Percentiles rank a stretch among this genome's conserved stretches.
Conservation (phyloP, 148 eudicot species). For the Polygonum aviculare region DNA sequence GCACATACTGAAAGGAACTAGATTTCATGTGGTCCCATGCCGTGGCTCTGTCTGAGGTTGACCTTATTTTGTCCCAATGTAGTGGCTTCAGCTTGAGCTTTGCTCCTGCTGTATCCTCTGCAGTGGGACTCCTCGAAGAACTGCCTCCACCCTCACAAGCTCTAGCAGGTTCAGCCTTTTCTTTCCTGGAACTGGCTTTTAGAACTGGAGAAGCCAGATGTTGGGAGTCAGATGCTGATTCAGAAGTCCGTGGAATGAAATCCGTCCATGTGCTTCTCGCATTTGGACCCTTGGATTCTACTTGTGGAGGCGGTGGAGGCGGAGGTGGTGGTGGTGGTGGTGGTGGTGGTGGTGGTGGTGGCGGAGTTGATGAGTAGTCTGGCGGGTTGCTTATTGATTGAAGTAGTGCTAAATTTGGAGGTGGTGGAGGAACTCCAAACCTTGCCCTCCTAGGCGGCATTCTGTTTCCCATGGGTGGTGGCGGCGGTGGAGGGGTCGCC, state of each 20-base stretch:
- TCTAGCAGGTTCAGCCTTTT: constrained; percentile 8
- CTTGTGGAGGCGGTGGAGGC: constrained; percentile 29
- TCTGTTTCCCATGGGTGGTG: constrained; percentile 13
- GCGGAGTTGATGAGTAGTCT: neutral
- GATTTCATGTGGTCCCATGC: constrained; percentile 30
- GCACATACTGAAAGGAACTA: constrained; percentile 24
- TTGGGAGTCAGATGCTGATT: constrained; percentile 22
- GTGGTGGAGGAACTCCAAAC: constrained; percentile 5
- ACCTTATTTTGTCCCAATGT: constrained; percentile 27
- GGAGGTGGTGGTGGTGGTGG: constrained; percentile 28
- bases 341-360: constrained; percentile 36
- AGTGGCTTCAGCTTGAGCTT: constrained; percentile 24
- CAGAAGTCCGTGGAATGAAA: constrained; percentile 12
- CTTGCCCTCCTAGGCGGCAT: neutral
- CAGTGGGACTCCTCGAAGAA: neutral
- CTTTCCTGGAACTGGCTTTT: neutral
- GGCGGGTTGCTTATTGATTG: constrained; percentile 32
- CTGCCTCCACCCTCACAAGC: neutral
- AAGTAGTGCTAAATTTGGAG: constrained; percentile 60
- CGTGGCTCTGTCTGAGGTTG: constrained; percentile 21
- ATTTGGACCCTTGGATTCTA: constrained; percentile 19
- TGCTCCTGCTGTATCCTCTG: neutral
- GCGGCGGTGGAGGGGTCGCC: constrained; percentile 22
- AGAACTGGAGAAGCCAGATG: constrained; percentile 17
- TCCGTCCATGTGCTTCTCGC: constrained; percentile 9